Base-by-base conservation (phyloP, 2,329 filamentous ascomycete genomes). In the Aspergillus udagawae region DNA sequence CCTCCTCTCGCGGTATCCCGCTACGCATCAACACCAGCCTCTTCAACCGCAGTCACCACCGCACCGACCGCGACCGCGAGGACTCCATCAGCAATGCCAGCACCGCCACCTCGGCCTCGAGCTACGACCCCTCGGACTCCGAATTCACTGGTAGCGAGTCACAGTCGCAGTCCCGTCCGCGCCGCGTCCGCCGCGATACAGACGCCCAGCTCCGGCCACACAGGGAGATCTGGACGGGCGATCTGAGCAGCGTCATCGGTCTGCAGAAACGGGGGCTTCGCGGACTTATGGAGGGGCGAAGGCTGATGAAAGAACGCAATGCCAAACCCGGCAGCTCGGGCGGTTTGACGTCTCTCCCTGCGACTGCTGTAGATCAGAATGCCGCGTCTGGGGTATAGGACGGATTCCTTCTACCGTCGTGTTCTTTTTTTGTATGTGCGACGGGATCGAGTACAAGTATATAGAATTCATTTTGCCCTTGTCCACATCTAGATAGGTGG, bases 241-340 rank as follows among this genome's bases (percentile, higher is more conserved):
- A 67, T 87, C 88, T 57, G 85, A 95, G 77, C 77, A 91, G 91
- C 51, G 93, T 97, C 2, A 96, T 99, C 64, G 94, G 94, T 0
- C 73, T 99, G 62, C 94, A 99, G 79, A 99, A 99, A 79, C 83
- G 94, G 54, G 94, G 94, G 0, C 74, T 99, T 38, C 82, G 93
- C 58, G 94, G 94, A 0, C 74, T 99, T 64, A 97, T 99, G 94
- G 94, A 97, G 74, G 93, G 93, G 3, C 81, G 93, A 48, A 82
- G 93, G 59, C 86, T 97, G 79, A 81, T 97, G 79, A 81, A 92
- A 48, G 91, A 96, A 73, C 80, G 91, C 62, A 83, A 82, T 12
- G 75, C 63, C 6, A 73, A 73, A 51, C 70, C 70, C 1, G 53
- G 67, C 2, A 70, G 67, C 45, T 53, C 53, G 10, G 56, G 65